Evolutionary conservation across 176 grass and related monocot genomes (phyloP).

Genomic region (Zoysia pacifica): DNA sequence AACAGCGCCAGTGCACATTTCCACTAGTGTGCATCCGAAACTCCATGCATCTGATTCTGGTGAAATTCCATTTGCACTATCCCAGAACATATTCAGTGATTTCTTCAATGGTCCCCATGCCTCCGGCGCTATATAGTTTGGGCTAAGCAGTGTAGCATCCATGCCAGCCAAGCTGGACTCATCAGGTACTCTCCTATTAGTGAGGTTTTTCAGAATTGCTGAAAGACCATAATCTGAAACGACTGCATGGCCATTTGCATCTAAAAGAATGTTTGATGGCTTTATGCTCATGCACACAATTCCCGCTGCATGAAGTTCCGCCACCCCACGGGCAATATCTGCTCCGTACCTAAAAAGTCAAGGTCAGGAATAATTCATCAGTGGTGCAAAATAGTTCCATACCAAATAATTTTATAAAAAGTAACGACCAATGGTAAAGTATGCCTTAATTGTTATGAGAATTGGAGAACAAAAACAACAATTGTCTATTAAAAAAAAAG

Average conservation of each 20-base stretch:
- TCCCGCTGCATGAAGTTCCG: constrained; percentile 91
- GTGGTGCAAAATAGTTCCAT: not conserved
- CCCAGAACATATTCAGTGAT: constrained; percentile 79
- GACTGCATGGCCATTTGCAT: constrained; percentile 63
- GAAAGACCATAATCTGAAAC: constrained; percentile 97
- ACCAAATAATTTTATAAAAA: constrained; percentile 14
- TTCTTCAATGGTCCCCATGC: constrained; percentile 92
- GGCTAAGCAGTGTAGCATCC: constrained; percentile 81
- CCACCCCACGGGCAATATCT: constrained; percentile 96
- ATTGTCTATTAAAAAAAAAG: not conserved
- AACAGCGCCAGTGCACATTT: constrained; percentile 99
- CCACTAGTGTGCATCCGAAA: constrained; percentile 97
- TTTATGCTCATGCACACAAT: constrained; percentile 99
- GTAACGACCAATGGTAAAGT: not conserved
- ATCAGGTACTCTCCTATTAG: constrained; percentile 64
- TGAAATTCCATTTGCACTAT: constrained; percentile 80
- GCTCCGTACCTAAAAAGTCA: constrained; percentile 82
- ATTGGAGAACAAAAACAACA: constrained; percentile 17
- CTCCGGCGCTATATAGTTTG: constrained; percentile 97
- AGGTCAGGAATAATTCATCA: constrained; percentile 3
- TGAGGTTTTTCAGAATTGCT: constrained; percentile 88
- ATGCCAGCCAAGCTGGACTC: constrained; percentile 63
- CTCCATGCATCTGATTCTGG: constrained; percentile 99
- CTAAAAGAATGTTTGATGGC: constrained; percentile 95
- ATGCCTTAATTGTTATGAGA: not conserved